phyloP scores from a whole-genome alignment of 257 asterid genomes.

The Misopates orontium region DNA sequence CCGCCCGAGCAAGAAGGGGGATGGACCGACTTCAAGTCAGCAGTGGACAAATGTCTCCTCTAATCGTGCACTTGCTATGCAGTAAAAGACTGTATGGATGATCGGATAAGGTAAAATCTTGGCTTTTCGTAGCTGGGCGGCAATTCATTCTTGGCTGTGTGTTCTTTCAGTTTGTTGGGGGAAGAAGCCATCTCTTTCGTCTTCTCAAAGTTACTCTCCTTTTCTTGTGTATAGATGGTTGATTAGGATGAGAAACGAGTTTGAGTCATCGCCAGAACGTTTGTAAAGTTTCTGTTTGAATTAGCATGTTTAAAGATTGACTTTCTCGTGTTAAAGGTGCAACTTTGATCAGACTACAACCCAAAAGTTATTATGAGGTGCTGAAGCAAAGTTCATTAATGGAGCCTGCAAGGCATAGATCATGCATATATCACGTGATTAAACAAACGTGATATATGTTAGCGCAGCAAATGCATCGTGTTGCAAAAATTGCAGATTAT shows the following conservation, averaged over 20 bases:
- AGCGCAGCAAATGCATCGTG: too few species aligned
- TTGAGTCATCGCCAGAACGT: background rate
- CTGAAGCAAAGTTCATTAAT: too few species aligned
- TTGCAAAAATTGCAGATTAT: too few species aligned
- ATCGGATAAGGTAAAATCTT: constrained; percentile 15
- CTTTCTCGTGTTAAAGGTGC: too few species aligned
- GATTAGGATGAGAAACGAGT: constrained; percentile 15
- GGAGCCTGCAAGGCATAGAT: too few species aligned
- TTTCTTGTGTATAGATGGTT: constrained; percentile 24
- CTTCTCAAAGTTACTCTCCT: constrained; percentile 13
- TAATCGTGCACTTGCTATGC: constrained; percentile 35
- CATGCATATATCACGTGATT: too few species aligned
- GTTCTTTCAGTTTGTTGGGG: constrained; percentile 22
- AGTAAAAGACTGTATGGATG: constrained; percentile 11
- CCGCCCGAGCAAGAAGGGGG: constrained; percentile 25
- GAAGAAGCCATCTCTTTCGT: background rate
- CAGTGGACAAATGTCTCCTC: constrained; percentile 31
- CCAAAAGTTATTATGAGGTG: too few species aligned
- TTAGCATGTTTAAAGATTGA: background rate
- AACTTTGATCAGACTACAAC: too few species aligned
- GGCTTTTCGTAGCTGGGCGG: constrained; percentile 58
- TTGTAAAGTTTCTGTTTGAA: constrained; percentile 13
- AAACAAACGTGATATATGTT: too few species aligned
- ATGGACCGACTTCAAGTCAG: constrained; percentile 32
- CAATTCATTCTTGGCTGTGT: constrained; percentile 94